Evolutionary conservation across 352 stramenopile genomes (phyloP).

Genomic region (Pythium grandisporangium): DNA sequence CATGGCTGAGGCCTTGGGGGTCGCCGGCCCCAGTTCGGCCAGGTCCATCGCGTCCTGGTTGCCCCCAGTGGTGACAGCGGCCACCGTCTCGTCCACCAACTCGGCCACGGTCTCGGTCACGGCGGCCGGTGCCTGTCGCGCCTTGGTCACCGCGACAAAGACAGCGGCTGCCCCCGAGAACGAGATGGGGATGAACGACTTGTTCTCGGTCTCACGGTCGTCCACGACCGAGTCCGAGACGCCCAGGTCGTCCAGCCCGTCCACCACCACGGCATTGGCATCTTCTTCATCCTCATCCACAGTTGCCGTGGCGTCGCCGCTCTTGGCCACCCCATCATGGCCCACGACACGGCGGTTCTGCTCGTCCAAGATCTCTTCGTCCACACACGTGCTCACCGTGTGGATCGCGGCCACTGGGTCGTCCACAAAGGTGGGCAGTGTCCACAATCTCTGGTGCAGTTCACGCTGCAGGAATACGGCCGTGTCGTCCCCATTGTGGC

Average conservation of each 20-base stretch:
- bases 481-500: conserved; percentile 81
- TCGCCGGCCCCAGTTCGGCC: too few relatives aligned
- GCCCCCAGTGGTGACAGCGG: background rate
- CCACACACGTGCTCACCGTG: conserved; percentile 44
- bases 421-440: conserved; percentile 38
- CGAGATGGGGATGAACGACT: conserved; percentile 49
- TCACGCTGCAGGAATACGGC: conserved; percentile 65
- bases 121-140: conserved; percentile 27
- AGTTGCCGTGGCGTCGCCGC: too few relatives aligned
- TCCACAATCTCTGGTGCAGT: conserved; percentile 70
- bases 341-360: conserved; percentile 58
- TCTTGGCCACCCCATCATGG: conserved; percentile 59
- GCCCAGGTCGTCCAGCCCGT: conserved; percentile 16
- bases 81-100: conserved; percentile 5
- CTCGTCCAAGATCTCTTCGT: conserved; percentile 68
- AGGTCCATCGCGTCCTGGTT: background rate
- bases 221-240: conserved; percentile 11
- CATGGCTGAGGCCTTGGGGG: too few relatives aligned
- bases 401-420: conserved; percentile 44
- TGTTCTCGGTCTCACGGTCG: conserved; percentile 7
- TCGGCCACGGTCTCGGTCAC: conserved; percentile 60
- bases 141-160: background rate
- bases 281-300: conserved; percentile 22
- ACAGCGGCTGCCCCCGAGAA: conserved; percentile 52
- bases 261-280: conserved; percentile 15